Base-by-base conservation (phyloP, 257 asterid genomes). In the Haberlea rhodopensis region DNA sequence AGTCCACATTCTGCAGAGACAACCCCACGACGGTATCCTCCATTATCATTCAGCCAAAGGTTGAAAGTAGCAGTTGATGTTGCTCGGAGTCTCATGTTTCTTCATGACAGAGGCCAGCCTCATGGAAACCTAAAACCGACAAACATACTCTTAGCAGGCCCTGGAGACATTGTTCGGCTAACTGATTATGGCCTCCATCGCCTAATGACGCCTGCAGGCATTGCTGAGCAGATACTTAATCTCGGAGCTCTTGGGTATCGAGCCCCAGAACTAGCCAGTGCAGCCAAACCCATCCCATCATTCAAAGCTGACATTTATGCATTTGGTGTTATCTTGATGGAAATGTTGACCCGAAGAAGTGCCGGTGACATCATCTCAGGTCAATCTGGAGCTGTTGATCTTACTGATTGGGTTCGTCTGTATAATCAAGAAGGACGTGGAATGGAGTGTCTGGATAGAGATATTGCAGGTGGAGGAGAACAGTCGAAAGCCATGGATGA, bases 311-410 rank as follows among this genome's bases (percentile, higher is more conserved):
- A 94, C n/a, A 94, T 94, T 45, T 94, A 94, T 57, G 87, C 99
- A 13, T 85, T 94, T 16, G 99, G 99, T 8, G 99, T 94, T 29
- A 86, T 94, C 72, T 58, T 94, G 84, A 94, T 94, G 97, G 99
- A 94, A 58, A 57, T 94, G 68, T 73, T 94, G 72, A 94, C 99
- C 1, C 76, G 96, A 73, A 90, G 95, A 80, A 90, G 99, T 67
- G 99, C 99, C 0, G 99, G 99, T 15, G 99, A 94, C 72, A 90
- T 94, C 1, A 94, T 94, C 63, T 94, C 99, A 0, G 95, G 96
- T 10, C 95, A 84, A 26, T 78, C 99, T 0, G 97, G 97, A 1
- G 97, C 97, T 0, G 99, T 94, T 28, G 99, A 94, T 81, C 91
- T 94, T 4, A 87, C 96, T 1, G 99, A 94, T 60, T 94, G 99